A percentile compares a stretch with the other conserved stretches of the same genome.
Conservation (phyloP, 2,329 filamentous ascomycete species). For the Aspergillus fumigatiaffinis region DNA sequence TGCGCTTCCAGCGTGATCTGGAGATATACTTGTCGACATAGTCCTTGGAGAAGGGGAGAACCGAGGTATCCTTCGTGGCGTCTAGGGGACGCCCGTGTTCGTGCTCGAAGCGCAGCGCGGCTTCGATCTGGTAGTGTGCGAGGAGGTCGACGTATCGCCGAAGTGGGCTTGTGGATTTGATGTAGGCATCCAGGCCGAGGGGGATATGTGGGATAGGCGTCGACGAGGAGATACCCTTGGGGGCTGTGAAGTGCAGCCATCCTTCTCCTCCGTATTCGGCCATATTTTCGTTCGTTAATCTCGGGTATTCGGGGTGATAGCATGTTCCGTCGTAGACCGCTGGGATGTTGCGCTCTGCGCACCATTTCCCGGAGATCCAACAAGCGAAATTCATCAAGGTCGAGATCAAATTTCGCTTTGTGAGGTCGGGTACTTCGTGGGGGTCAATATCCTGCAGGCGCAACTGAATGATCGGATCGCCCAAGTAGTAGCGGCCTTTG, state of each 20-base stretch:
- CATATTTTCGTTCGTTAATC: slow-evolving; percentile 35
- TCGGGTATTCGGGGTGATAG: slow-evolving; percentile 39
- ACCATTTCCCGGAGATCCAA: slow-evolving; percentile 33
- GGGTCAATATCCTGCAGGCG: slow-evolving; percentile 25
- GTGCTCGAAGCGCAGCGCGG: slow-evolving; percentile 55
- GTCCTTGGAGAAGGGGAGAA: slow-evolving; percentile 49
- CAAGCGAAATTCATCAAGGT: slow-evolving; percentile 55
- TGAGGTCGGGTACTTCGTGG: slow-evolving; percentile 36
- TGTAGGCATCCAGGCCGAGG: slow-evolving; percentile 52
- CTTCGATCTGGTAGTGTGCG: slow-evolving; percentile 62
- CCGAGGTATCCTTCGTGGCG: slow-evolving; percentile 20
- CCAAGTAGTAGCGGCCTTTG: slow-evolving; percentile 32
- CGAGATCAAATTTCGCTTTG: slow-evolving; percentile 38
- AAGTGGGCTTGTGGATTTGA: slow-evolving; percentile 59
- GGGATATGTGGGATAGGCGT: slow-evolving; percentile 47
- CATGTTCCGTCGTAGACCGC: slow-evolving; percentile 34
- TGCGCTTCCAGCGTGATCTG: slow-evolving; percentile 41
- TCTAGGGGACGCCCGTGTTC: slow-evolving; percentile 42
- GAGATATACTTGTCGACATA: slow-evolving; percentile 49
- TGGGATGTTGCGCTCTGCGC: slow-evolving; percentile 35
- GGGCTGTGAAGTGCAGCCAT: slow-evolving; percentile 35
- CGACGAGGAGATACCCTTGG: slow-evolving; percentile 42
- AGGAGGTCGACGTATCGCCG: slow-evolving; percentile 60
- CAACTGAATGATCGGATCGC: slow-evolving; percentile 42
- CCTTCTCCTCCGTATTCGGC: slow-evolving; percentile 39